phyloP scores from a whole-genome alignment of 1,284 basidiomycete genomes.

The Cutaneotrichosporon arboriforme region DNA sequence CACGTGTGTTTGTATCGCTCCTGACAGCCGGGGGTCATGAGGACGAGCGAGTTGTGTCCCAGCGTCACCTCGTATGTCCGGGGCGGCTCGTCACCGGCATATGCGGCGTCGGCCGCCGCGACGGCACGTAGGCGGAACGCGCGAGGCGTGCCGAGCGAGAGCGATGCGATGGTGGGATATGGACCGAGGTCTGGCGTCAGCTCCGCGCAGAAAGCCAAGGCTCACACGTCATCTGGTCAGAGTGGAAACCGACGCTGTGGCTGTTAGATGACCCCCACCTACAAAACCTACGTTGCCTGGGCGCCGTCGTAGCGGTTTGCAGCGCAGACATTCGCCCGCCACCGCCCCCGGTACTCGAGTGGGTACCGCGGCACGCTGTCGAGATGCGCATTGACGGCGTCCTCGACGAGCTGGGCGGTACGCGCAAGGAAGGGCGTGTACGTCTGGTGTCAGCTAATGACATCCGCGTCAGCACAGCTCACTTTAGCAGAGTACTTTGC shows the following conservation, averaged over 20 bases:
- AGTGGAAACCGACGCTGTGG: conserved; percentile 71
- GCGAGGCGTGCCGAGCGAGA: conserved; percentile 77
- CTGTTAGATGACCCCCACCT: background rate
- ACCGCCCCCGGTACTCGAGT: conserved; percentile 68
- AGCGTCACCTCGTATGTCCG: conserved; percentile 79
- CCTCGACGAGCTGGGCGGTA: conserved; percentile 70
- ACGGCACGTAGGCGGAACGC: conserved; percentile 63
- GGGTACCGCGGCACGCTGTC: conserved; percentile 58
- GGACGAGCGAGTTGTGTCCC: conserved; percentile 77
- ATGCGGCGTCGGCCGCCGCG: conserved; percentile 26
- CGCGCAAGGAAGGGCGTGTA: conserved; percentile 71
- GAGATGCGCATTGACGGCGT: conserved; percentile 69
- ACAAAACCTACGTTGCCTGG: conserved; percentile 53
- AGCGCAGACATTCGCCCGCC: conserved; percentile 86
- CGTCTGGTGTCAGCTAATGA: conserved; percentile 23
- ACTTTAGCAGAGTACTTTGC: conserved; percentile 15
- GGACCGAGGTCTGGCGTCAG: conserved; percentile 65
- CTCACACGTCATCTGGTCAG: conserved; percentile 55
- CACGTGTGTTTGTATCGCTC: conserved; percentile 69
- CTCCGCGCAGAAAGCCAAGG: background rate
- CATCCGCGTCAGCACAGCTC: conserved; percentile 8
- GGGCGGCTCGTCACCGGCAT: conserved; percentile 56
- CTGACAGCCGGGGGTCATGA: conserved; percentile 89
- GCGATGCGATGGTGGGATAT: conserved; percentile 83
- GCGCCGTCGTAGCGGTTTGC: conserved; percentile 82